Percentiles rank a stretch among this genome's conserved stretches.
These are phyloP conservation scores for Stropharia rugosoannulata DNA, from an alignment of 768 basidiomycete genomes.

Conservation along the genomic window DNA sequence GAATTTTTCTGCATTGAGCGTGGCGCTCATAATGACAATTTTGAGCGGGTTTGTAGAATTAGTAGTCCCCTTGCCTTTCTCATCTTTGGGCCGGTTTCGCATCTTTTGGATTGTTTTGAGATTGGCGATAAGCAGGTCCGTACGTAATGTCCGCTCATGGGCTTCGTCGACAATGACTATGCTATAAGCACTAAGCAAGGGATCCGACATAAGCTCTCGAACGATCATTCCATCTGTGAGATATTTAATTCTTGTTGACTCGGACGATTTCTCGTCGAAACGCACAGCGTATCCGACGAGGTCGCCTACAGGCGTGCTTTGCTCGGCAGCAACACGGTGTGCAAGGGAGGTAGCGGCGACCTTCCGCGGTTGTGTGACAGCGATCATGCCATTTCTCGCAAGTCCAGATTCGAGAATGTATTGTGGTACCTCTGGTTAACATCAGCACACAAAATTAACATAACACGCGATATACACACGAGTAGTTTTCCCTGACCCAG, in stretches of 20 bases:
- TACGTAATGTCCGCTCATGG: slow-evolving; percentile 92
- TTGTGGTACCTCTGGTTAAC: slow-evolving; percentile 84
- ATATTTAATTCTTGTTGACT: slow-evolving; percentile 88
- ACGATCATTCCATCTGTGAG: slow-evolving; percentile 98
- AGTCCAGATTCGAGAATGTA: slow-evolving; percentile 86
- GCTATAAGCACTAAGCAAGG: slow-evolving; percentile 76
- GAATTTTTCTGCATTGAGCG: slow-evolving; percentile 94
- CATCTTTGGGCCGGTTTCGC: slow-evolving; percentile 46
- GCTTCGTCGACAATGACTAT: slow-evolving; percentile 95
- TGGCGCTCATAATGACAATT: slow-evolving; percentile 96
- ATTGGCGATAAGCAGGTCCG: slow-evolving; percentile 90
- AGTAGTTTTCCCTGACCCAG: slow-evolving; percentile 97
- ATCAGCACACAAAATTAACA: not conserved
- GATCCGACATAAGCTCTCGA: slow-evolving; percentile 83
- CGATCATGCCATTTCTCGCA: slow-evolving; percentile 72
- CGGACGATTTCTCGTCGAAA: slow-evolving; percentile 80
- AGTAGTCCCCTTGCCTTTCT: slow-evolving; percentile 45
- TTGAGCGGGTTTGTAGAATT: slow-evolving; percentile 69
- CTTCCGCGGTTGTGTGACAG: slow-evolving; percentile 91
- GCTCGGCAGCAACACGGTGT: slow-evolving; percentile 84
- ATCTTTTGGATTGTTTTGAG: slow-evolving; percentile 77
- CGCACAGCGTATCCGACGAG: slow-evolving; percentile 94
- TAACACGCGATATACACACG: slow-evolving; percentile 56
- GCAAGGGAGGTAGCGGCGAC: slow-evolving; percentile 98
- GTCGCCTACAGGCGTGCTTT: slow-evolving; percentile 66